These are phyloP conservation scores for Heliophila coronopifolia DNA, from an alignment of 441 rosid species.

Conservation along the genomic window DNA sequence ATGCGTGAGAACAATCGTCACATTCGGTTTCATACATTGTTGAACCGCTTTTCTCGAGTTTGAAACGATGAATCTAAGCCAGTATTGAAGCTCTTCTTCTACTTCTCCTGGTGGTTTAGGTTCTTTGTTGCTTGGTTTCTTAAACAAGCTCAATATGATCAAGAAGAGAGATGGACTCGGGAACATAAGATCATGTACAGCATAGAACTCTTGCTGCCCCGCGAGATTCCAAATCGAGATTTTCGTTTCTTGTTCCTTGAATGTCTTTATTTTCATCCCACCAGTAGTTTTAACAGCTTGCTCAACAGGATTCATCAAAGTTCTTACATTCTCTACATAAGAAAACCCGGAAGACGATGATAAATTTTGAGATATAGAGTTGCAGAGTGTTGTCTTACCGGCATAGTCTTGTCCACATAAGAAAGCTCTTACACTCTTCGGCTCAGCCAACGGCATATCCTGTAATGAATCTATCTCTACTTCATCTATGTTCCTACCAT, in stretches of 20 bases:
- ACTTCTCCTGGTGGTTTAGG: conserved; percentile 68
- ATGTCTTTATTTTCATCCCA: conserved; percentile 81
- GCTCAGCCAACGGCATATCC: conserved; percentile 83
- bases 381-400: conserved; percentile 78
- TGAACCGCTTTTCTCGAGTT: conserved; percentile 69
- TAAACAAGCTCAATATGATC: conserved; percentile 69
- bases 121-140: conserved; percentile 72
- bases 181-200: conserved; percentile 93
- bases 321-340: conserved; percentile 72
- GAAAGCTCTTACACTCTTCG: conserved; percentile 76
- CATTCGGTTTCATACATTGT: conserved; percentile 80
- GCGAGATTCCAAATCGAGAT: conserved; percentile 87
- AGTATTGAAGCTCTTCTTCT: conserved; percentile 81
- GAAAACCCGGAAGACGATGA: conserved; percentile 64
- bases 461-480: conserved; percentile 54
- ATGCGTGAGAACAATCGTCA: conserved; percentile 76
- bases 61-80: conserved; percentile 85
- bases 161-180: conserved; percentile 81
- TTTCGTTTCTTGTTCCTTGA: conserved; percentile 73
- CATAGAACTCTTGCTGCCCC: conserved; percentile 82
- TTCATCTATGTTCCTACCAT: conserved; percentile 49
- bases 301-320: conserved; percentile 72
- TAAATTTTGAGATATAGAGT: conserved; percentile 60
- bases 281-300: conserved; percentile 62
- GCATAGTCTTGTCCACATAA: conserved; percentile 94